Evolutionary conservation across 495 filamentous ascomycete genomes (phyloP).

Genomic region (Penicillium paradoxum): DNA sequence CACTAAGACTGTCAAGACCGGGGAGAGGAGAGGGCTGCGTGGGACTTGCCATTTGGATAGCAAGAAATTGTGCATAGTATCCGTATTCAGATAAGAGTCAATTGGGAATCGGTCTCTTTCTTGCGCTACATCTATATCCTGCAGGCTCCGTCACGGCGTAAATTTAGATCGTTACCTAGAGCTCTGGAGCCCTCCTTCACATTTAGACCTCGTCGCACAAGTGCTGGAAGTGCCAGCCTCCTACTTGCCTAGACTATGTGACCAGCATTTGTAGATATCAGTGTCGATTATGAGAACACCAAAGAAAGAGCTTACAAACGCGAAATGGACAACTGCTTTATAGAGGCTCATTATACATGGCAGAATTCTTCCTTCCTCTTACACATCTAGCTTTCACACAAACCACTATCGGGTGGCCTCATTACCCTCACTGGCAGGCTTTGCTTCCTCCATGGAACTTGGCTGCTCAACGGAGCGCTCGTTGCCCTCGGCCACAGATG

Average conservation of each 20-base stretch:
- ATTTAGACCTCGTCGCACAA: not conserved
- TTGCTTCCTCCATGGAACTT: conserved; percentile 52
- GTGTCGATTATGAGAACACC: conserved; percentile 4
- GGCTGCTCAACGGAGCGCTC: conserved; percentile 57
- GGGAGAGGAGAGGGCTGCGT: conserved; percentile 18
- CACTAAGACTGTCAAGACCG: conserved; percentile 46
- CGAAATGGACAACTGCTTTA: conserved; percentile 16
- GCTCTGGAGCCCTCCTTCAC: not conserved
- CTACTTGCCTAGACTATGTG: not conserved
- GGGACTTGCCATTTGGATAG: conserved; percentile 20
- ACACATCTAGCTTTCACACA: conserved; percentile 12
- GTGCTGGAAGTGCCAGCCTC: not conserved
- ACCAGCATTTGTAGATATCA: not conserved
- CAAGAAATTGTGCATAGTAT: conserved; percentile 41
- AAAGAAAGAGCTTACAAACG: conserved; percentile 14
- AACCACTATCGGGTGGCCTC: conserved; percentile 52
- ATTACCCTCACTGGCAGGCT: conserved; percentile 72
- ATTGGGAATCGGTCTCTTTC: conserved; percentile 33
- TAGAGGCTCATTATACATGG: conserved; percentile 27
- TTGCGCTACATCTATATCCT: conserved; percentile 2
- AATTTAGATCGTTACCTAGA: not conserved
- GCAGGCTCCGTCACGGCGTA: not conserved
- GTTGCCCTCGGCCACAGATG: conserved; percentile 50
- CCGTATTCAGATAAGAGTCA: conserved; percentile 30
- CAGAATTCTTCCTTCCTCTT: conserved; percentile 8